These are phyloP conservation scores for Pistacia integerrima DNA, from an alignment of 345 rosid species.

Conservation along the genomic window DNA sequence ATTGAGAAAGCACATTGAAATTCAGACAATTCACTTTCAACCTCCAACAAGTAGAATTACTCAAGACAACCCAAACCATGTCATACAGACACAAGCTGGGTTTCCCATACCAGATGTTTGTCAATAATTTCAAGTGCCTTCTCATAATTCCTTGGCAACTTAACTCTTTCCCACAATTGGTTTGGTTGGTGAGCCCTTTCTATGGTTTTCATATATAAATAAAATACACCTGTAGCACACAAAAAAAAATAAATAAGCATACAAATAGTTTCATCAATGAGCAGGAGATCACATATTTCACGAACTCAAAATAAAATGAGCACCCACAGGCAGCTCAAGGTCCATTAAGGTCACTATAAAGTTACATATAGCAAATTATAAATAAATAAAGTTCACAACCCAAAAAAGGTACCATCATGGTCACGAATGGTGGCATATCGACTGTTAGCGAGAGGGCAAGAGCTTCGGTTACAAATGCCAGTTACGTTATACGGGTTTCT, in stretches of 20 bases:
- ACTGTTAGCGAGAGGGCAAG: conserved; percentile 97
- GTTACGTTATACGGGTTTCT: conserved; percentile 95
- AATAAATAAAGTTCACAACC: neutral
- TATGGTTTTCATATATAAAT: conserved; percentile 90
- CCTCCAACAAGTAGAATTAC: neutral
- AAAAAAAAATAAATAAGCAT: neutral
- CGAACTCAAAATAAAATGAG: neutral
- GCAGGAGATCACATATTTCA: neutral
- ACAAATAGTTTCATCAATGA: neutral
- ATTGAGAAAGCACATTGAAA: conserved; percentile 2
- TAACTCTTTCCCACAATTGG: conserved; percentile 88
- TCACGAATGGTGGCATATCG: conserved; percentile 96
- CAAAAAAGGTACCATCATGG: conserved; percentile 57
- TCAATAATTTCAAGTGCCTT: conserved; percentile 89
- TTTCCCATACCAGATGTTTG: conserved; percentile 73
- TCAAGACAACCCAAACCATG: neutral
- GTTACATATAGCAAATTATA: neutral
- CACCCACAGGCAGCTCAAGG: neutral
- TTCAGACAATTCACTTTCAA: neutral
- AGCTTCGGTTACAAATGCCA: conserved; percentile 89
- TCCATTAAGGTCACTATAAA: neutral
- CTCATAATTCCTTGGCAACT: conserved; percentile 83
- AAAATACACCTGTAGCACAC: conserved; percentile 68
- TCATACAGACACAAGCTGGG: neutral
- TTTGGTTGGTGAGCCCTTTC: conserved; percentile 96